A percentile compares a stretch with the other conserved stretches of the same genome.
phyloP scores from a whole-genome alignment of 805 yeast species.

The Cyberlindnera nakhonratchasimensis region DNA sequence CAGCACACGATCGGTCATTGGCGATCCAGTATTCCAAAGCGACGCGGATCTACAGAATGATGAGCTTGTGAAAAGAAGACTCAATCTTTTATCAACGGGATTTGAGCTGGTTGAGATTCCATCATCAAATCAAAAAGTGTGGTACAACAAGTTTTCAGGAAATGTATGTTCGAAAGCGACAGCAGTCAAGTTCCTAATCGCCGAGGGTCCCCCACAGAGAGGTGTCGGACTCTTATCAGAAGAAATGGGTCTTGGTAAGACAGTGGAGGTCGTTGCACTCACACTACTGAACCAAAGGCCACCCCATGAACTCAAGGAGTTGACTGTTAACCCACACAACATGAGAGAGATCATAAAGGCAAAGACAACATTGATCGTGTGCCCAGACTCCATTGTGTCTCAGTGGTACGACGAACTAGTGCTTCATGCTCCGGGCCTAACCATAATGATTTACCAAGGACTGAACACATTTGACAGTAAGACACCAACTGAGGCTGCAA shows the following conservation, averaged over 20 bases:
- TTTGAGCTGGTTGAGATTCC: conserved; percentile 38
- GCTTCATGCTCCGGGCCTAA: conserved; percentile 56
- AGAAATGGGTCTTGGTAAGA: conserved; percentile 97
- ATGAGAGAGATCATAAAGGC: conserved; percentile 36
- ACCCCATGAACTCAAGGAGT: conserved; percentile 4
- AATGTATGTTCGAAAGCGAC: conserved; percentile 37
- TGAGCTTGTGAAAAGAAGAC: conserved; percentile 26
- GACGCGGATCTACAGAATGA: conserved; percentile 16
- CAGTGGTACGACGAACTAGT: conserved; percentile 85
- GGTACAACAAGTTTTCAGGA: conserved; percentile 52
- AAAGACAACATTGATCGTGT: conserved; percentile 75
- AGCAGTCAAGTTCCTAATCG: conserved; percentile 29
- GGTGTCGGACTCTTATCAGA: conserved; percentile 70
- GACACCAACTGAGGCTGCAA: conserved; percentile 40
- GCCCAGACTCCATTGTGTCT: conserved; percentile 76
- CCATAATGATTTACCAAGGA: conserved; percentile 65
- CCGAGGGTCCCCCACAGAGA: conserved; percentile 21
- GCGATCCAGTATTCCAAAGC: conserved; percentile 23
- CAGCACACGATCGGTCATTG: conserved; percentile 24
- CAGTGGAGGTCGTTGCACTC: conserved; percentile 76
- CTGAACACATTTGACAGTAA: conserved; percentile 29
- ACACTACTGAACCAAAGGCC: conserved; percentile 59
- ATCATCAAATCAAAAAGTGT: conserved; percentile 20
- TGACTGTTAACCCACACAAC: conserved; percentile 6
- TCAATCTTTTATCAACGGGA: conserved; percentile 50